phyloP scores from a whole-genome alignment of 805 yeast species.

The Kuraishia hungarica region DNA sequence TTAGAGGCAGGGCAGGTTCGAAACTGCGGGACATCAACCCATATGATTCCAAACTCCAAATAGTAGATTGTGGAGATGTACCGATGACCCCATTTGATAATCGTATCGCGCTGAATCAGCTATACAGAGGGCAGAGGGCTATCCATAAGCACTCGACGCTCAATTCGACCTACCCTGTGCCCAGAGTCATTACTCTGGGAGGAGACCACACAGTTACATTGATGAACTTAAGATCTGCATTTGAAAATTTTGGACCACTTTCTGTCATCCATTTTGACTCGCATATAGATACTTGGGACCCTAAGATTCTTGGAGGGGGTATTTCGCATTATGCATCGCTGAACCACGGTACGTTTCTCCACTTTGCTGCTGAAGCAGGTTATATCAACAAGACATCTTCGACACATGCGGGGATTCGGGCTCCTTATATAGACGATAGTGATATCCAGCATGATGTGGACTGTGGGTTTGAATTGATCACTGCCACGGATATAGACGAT shows the following conservation, averaged over 20 bases:
- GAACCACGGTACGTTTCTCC: slow-evolving; percentile 65
- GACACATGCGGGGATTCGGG: slow-evolving; percentile 58
- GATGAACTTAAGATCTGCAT: slow-evolving; percentile 41
- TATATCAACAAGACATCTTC: slow-evolving; percentile 38
- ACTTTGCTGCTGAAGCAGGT: slow-evolving; percentile 63
- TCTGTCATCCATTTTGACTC: slow-evolving; percentile 59
- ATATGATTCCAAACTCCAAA: slow-evolving; percentile 27
- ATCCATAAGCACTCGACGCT: slow-evolving; percentile 29
- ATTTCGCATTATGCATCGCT: slow-evolving; percentile 46
- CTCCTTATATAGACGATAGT: slow-evolving; percentile 36
- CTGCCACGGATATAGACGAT: slow-evolving; percentile 38
- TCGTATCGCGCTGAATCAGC: slow-evolving; percentile 44
- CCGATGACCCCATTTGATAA: slow-evolving; percentile 57
- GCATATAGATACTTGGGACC: slow-evolving; percentile 68
- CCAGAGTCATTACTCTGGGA: slow-evolving; percentile 44
- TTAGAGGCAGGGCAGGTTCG: slow-evolving; percentile 26
- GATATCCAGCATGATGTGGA: slow-evolving; percentile 34
- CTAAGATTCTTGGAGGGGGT: slow-evolving; percentile 54
- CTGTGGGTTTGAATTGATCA: slow-evolving; percentile 38
- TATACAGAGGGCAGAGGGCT: slow-evolving; percentile 44
- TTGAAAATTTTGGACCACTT: slow-evolving; percentile 36
- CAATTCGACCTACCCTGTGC: slow-evolving; percentile 14
- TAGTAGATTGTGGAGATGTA: slow-evolving; percentile 54
- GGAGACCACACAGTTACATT: slow-evolving; percentile 55
- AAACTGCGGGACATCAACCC: slow-evolving; percentile 21